Evolutionary conservation across 441 rosid genomes (phyloP).

Genomic region (Cnidoscolus chayamansa): DNA sequence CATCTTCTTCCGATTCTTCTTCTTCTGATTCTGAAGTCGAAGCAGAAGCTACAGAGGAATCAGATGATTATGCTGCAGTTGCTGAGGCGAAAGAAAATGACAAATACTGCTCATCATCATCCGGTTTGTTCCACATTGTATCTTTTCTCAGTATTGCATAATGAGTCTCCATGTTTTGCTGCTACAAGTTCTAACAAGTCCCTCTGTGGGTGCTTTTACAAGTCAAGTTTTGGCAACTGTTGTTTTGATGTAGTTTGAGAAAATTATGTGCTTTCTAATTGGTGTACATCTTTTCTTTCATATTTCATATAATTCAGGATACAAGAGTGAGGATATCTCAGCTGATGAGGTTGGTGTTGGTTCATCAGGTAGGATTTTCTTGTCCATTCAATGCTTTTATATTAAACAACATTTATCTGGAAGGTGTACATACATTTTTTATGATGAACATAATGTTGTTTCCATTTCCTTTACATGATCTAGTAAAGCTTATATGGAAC

Average conservation of each 20-base stretch:
- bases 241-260: neutral
- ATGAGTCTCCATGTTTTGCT: neutral
- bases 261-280: neutral
- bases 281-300: too few relatives aligned
- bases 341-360: too few relatives aligned
- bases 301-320: too few relatives aligned
- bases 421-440: neutral
- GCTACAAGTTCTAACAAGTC: neutral
- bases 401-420: neutral
- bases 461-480: neutral
- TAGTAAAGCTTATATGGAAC: too few relatives aligned
- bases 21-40: conserved; percentile 52
- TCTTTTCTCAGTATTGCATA: neutral
- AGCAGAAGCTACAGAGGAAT: conserved; percentile 40
- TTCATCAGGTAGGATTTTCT: too few relatives aligned
- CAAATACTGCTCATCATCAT: conserved; percentile 38
- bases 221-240: neutral
- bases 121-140: conserved; percentile 42
- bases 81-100: conserved; percentile 33
- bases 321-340: too few relatives aligned
- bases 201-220: neutral
- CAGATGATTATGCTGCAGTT: conserved; percentile 34
- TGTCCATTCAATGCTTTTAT: too few relatives aligned
- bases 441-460: neutral
- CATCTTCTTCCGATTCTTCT: conserved; percentile 68